A percentile compares a stretch with the other conserved stretches of the same genome.
These are phyloP conservation scores for Aspergillus mulundensis DNA, from an alignment of 495 filamentous ascomycete species.

Conservation along the genomic window DNA sequence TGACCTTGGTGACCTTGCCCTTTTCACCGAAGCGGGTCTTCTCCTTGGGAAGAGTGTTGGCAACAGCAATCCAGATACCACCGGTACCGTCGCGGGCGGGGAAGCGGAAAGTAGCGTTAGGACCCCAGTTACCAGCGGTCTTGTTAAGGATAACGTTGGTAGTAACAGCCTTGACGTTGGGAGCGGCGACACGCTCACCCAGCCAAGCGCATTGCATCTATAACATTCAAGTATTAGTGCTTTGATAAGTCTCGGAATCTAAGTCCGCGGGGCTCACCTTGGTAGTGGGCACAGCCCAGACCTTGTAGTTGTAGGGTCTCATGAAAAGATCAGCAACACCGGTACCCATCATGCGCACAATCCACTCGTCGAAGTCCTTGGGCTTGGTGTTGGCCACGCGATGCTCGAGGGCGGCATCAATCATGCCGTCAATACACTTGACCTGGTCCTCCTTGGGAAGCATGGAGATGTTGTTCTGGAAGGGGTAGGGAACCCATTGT, in stretches of 20 bases:
- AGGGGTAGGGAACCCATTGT: conserved; percentile 96
- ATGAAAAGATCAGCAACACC: conserved; percentile 97
- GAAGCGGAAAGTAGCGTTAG: conserved; percentile 98
- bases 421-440: conserved; percentile 92
- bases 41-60: conserved; percentile 86
- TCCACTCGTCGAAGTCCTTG: conserved; percentile 97
- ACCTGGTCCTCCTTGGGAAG: conserved; percentile 96
- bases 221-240: conserved; percentile 4
- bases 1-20: conserved; percentile 59
- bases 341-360: conserved; percentile 82
- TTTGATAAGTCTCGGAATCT: not conserved
- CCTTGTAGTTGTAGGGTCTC: conserved; percentile 99
- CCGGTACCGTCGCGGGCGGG: conserved; percentile 92
- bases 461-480: conserved; percentile 99
- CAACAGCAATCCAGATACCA: conserved; percentile 98
- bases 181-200: conserved; percentile 95
- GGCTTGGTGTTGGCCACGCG: conserved; percentile 88
- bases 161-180: conserved; percentile 91
- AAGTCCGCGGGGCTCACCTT: conserved; percentile 58
- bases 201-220: conserved; percentile 99
- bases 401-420: conserved; percentile 84
- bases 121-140: conserved; percentile 96
- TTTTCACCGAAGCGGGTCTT: conserved; percentile 86
- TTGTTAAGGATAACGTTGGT: conserved; percentile 95
- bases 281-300: conserved; percentile 97